These are phyloP conservation scores for Rubia tinctorum DNA, from an alignment of 305 asterid species.

Conservation along the genomic window DNA sequence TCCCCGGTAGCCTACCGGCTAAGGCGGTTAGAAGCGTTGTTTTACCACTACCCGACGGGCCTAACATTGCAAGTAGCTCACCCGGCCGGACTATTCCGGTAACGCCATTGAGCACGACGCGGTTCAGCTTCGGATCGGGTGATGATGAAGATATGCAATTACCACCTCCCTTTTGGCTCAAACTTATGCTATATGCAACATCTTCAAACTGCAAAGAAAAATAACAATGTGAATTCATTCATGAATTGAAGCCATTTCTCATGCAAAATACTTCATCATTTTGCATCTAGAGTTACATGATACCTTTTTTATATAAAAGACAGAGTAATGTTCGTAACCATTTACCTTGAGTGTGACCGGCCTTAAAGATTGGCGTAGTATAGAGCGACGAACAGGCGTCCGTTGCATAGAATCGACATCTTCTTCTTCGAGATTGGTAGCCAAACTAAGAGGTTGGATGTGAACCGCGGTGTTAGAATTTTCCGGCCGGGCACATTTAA, in stretches of 20 bases:
- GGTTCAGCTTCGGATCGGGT: conserved; percentile 34
- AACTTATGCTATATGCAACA: conserved; percentile 49
- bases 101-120: conserved; percentile 44
- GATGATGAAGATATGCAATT: conserved; percentile 39
- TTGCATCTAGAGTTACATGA: too few species aligned
- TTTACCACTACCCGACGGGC: conserved; percentile 96
- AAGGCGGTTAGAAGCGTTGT: conserved; percentile 76
- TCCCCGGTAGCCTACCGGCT: conserved; percentile 55
- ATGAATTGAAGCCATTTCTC: not conserved
- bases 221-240: too few species aligned
- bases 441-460: conserved; percentile 37
- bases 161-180: conserved; percentile 16
- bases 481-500: conserved; percentile 27
- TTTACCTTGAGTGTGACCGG: conserved; percentile 66
- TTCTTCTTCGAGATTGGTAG: conserved; percentile 34
- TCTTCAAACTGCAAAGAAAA: conserved; percentile 65
- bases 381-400: conserved; percentile 28
- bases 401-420: conserved; percentile 24
- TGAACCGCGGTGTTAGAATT: conserved; percentile 25
- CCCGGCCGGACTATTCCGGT: conserved; percentile 66
- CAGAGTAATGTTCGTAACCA: too few species aligned
- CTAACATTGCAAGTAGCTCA: conserved; percentile 78
- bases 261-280: not conserved
- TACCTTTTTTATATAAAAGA: too few species aligned
- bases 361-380: conserved; percentile 45